Conservation (phyloP, 2,329 filamentous ascomycete species). For the Lecanicillium sp. region DNA sequence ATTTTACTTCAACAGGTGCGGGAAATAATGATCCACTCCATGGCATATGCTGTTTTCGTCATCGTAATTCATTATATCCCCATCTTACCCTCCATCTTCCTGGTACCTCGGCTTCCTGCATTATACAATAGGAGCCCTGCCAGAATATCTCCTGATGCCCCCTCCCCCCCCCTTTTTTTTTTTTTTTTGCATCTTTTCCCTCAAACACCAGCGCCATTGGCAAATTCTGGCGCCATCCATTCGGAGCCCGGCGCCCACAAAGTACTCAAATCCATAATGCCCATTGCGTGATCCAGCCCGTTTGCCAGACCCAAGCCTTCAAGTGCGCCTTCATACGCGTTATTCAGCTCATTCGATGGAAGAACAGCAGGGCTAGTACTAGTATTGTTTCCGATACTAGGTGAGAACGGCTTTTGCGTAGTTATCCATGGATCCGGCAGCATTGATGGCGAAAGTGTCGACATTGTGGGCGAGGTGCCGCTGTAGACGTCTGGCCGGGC, state of each 20-base stretch:
- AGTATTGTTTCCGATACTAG: slow-evolving; percentile 16
- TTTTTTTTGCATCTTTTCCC: too few species aligned
- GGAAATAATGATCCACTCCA: too few species aligned
- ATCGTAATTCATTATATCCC: too few species aligned
- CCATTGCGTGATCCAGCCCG: slow-evolving; percentile 37
- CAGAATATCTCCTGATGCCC: too few species aligned
- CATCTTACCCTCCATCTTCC: too few species aligned
- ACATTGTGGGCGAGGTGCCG: slow-evolving; percentile 11
- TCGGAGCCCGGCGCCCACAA: slow-evolving; percentile 30
- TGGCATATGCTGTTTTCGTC: too few species aligned
- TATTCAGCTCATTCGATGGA: slow-evolving; percentile 35
- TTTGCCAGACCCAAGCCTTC: slow-evolving; percentile 41
- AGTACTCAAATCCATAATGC: slow-evolving; percentile 29
- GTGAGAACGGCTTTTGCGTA: slow-evolving; percentile 3
- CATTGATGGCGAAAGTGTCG: slow-evolving; percentile 15
- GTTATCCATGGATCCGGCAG: slow-evolving; percentile 14
- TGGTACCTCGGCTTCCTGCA: too few species aligned
- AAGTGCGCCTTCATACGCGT: slow-evolving; percentile 43
- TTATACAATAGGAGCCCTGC: too few species aligned
- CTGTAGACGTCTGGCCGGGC: slow-evolving; percentile 21
- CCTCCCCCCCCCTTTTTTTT: too few species aligned
- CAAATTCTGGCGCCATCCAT: slow-evolving; percentile 28
- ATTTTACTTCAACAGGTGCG: too few species aligned
- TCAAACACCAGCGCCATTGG: slow-evolving; percentile 26
- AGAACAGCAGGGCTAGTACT: neutral